These are phyloP conservation scores for Entomortierella parvispora DNA, from an alignment of 192 early-diverging fungal species.

Conservation along the genomic window DNA sequence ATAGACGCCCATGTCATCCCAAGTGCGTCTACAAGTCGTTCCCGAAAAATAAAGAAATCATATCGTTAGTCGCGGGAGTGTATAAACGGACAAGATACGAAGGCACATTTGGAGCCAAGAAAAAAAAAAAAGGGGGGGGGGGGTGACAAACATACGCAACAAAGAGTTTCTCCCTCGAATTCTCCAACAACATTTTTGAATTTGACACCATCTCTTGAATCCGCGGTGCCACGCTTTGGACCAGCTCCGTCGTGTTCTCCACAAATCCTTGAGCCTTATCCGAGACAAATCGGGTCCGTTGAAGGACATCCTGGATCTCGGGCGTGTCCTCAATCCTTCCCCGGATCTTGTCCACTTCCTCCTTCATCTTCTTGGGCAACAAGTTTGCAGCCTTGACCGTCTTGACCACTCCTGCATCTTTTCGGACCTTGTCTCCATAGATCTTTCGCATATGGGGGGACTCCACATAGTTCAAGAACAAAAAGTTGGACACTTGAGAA, in stretches of 20 bases:
- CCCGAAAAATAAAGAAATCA: neutral
- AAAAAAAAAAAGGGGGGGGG: neutral
- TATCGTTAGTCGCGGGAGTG: too few species aligned
- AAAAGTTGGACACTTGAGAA: constrained; percentile 82
- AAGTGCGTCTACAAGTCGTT: constrained; percentile 21
- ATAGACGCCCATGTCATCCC: constrained; percentile 54
- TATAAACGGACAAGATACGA: too few species aligned
- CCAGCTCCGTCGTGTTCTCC: constrained; percentile 61
- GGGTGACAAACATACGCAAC: constrained; percentile 36
- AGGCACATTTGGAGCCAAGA: neutral
- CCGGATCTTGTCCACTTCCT: constrained; percentile 58
- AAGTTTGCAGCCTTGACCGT: constrained; percentile 69
- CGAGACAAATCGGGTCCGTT: constrained; percentile 61
- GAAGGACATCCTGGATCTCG: constrained; percentile 58
- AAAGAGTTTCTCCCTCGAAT: constrained; percentile 47
- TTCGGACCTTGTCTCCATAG: constrained; percentile 87
- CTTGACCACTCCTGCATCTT: constrained; percentile 83
- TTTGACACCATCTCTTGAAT: constrained; percentile 60
- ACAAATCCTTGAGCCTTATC: constrained; percentile 71
- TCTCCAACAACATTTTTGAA: constrained; percentile 54
- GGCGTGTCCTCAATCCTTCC: constrained; percentile 53
- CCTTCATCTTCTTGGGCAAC: constrained; percentile 65
- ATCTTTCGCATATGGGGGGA: constrained; percentile 89
- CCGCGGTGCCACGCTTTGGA: constrained; percentile 59
- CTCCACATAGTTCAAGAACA: constrained; percentile 90